These are phyloP conservation scores for Epichloe festucae DNA, from an alignment of 2,329 filamentous ascomycete genomes.

Conservation along the genomic window DNA sequence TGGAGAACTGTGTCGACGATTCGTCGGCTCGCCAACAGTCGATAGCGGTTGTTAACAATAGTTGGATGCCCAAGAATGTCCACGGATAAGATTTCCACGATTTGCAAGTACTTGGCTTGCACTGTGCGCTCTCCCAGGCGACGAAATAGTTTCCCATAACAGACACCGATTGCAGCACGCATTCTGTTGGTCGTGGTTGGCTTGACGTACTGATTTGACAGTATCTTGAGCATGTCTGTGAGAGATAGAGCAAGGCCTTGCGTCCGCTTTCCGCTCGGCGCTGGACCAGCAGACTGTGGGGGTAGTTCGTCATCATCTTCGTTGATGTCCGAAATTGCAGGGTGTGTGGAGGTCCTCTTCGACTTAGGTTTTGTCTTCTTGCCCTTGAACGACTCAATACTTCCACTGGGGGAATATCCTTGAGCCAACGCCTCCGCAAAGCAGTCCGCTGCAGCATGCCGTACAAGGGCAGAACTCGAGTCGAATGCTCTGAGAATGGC, in stretches of 20 bases:
- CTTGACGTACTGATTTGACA: constrained; percentile 71
- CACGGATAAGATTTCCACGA: constrained; percentile 66
- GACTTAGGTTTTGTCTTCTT: constrained; percentile 56
- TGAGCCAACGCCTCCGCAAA: constrained; percentile 75
- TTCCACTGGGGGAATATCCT: constrained; percentile 45
- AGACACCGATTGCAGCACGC: constrained; percentile 72
- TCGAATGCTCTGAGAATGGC: constrained; percentile 81
- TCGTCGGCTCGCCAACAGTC: constrained; percentile 69
- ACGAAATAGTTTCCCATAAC: constrained; percentile 71
- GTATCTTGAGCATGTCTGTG: constrained; percentile 60
- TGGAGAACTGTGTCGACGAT: constrained; percentile 77
- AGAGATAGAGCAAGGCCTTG: constrained; percentile 64
- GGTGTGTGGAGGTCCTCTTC: constrained; percentile 47
- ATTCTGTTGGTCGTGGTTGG: constrained; percentile 66
- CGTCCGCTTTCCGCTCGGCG: constrained; percentile 52
- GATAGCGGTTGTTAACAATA: constrained; percentile 75
- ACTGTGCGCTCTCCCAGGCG: constrained; percentile 71
- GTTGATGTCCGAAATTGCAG: constrained; percentile 31
- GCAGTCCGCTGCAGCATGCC: constrained; percentile 77
- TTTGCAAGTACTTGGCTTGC: constrained; percentile 67
- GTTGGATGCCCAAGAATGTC: constrained; percentile 67
- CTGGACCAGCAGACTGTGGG: constrained; percentile 60
- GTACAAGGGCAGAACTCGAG: constrained; percentile 57
- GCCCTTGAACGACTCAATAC: constrained; percentile 41
- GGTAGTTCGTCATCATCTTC: constrained; percentile 63